phyloP scores from a whole-genome alignment of 805 yeast species.

The Yamadazyma tumulicola region DNA sequence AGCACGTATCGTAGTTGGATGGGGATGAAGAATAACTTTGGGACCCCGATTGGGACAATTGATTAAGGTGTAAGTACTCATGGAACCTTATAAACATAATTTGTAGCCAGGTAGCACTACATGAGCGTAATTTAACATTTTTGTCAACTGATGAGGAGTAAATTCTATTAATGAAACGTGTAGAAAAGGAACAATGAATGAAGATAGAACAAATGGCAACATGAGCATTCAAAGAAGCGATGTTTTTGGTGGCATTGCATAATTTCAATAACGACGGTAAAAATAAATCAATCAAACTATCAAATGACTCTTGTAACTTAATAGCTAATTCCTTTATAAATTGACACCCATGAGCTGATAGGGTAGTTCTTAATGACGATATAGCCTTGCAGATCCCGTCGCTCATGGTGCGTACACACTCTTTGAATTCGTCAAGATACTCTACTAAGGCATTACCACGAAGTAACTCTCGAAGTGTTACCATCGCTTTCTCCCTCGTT shows the following conservation, averaged over 20 bases:
- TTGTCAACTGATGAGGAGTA: slow-evolving; percentile 59
- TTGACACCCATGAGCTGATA: slow-evolving; percentile 73
- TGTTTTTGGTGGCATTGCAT: slow-evolving; percentile 58
- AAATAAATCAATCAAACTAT: slow-evolving; percentile 48
- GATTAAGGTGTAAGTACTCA: slow-evolving; percentile 16
- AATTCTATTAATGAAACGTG: slow-evolving; percentile 50
- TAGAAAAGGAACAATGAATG: slow-evolving; percentile 50
- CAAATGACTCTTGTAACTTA: slow-evolving; percentile 36
- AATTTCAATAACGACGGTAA: slow-evolving; percentile 48
- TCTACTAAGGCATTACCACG: slow-evolving; percentile 48
- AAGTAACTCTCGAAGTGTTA: slow-evolving; percentile 54
- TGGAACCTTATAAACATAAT: slow-evolving; percentile 54
- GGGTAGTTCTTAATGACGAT: slow-evolving; percentile 77
- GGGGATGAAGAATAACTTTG: slow-evolving; percentile 1
- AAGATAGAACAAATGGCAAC: slow-evolving; percentile 54
- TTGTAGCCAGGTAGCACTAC: slow-evolving; percentile 68
- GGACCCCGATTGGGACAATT: not conserved
- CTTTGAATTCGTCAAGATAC: slow-evolving; percentile 37
- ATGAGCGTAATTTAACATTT: slow-evolving; percentile 65
- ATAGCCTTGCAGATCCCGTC: slow-evolving; percentile 67
- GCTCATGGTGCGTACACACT: slow-evolving; percentile 21
- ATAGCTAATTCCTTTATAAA: slow-evolving; percentile 65
- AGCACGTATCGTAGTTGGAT: slow-evolving; percentile 39
- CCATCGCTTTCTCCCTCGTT: slow-evolving; percentile 59
- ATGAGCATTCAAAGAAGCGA: slow-evolving; percentile 58